Base-by-base conservation (phyloP, 352 stramenopile genomes). In the Phytophthora podocarpi region DNA sequence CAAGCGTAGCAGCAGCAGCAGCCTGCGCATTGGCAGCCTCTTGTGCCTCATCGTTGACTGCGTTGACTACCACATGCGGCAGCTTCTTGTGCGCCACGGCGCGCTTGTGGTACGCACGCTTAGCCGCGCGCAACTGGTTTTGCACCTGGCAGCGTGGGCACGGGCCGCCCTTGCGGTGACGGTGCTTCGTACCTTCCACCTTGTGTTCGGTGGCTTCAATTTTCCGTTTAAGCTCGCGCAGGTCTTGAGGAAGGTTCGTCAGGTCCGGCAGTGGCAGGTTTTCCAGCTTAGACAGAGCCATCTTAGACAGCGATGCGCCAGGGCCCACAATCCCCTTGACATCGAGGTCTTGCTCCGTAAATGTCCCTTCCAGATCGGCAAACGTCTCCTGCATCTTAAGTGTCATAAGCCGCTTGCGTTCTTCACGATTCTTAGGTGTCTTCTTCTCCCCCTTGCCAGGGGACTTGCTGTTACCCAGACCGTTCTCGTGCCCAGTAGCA, bases 111-210 rank as follows among this genome's bases (percentile, higher is more conserved):
- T 92, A 92, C 15, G 80, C 83, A 16, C 85, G 80, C 67, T 91
- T 93, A 8, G 85, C 85, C 0, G 85, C 85, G 1, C 85, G 80
- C 28, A 93, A 64, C 54, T 93, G 85, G 48, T 93, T 93, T 59
- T 93, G 85, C 12, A 93, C 85, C 42, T 93, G 85, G 30, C 85
- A 93, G 8, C 85, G 82, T 27, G 85, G 85, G 34, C 85, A 93
- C 51, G 85, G 85, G 1, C 85, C 85, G 28, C 85, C 85, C 64
- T 93, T 93, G 64, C 85, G 85, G 60, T 93, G 85, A 53, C 85
- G 85, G 50, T 93, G 85, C 64, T 93, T 93, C n/a, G 85, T 93
- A 9, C 85, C 85, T 73, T 93, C 85, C 18, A 93, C 85, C 64
- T 91, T 91, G 70, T 88, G 76, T 60, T 93, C 85, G 0, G 85